These are phyloP conservation scores for Aureobasidium sp. DNA, from an alignment of 2,329 filamentous ascomycete species.

Conservation along the genomic window DNA sequence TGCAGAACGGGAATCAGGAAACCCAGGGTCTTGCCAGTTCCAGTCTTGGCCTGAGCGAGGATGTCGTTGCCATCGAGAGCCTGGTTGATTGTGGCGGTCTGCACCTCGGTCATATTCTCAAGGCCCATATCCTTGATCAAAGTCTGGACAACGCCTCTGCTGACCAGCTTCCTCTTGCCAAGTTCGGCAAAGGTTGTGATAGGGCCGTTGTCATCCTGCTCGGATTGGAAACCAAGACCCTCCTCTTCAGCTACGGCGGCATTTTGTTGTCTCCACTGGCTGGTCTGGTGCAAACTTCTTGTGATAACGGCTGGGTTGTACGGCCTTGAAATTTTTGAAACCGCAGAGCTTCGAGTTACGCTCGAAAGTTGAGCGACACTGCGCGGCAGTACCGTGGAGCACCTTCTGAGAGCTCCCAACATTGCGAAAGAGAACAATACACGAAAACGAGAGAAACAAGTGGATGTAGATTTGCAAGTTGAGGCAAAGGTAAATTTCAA, in stretches of 20 bases:
- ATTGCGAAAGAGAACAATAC: neutral
- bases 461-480: neutral
- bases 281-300: constrained; percentile 32
- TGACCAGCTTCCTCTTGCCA: constrained; percentile 45
- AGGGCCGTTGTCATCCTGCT: constrained; percentile 13
- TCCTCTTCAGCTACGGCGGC: constrained; percentile 25
- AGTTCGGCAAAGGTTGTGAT: constrained; percentile 40
- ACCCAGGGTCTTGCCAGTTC: constrained; percentile 92
- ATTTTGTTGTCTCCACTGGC: constrained; percentile 32
- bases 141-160: constrained; percentile 57
- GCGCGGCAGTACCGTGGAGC: constrained; percentile 25
- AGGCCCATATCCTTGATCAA: constrained; percentile 70
- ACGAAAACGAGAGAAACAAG: neutral
- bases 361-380: constrained; percentile 20
- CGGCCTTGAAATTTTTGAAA: neutral
- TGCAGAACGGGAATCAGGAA: constrained; percentile 85
- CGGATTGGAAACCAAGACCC: constrained; percentile 20
- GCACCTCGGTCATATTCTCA: constrained; percentile 85
- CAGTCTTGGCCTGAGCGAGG: constrained; percentile 89
- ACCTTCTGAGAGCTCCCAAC: constrained; percentile 20
- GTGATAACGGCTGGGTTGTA: constrained; percentile 7
- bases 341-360: neutral
- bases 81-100: constrained; percentile 72
- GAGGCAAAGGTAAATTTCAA: constrained; percentile 13
- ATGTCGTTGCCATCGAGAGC: constrained; percentile 75